Percentiles rank a stretch among this genome's conserved stretches.
Conservation (phyloP, 305 asterid species). For the Petunia hybrid region DNA sequence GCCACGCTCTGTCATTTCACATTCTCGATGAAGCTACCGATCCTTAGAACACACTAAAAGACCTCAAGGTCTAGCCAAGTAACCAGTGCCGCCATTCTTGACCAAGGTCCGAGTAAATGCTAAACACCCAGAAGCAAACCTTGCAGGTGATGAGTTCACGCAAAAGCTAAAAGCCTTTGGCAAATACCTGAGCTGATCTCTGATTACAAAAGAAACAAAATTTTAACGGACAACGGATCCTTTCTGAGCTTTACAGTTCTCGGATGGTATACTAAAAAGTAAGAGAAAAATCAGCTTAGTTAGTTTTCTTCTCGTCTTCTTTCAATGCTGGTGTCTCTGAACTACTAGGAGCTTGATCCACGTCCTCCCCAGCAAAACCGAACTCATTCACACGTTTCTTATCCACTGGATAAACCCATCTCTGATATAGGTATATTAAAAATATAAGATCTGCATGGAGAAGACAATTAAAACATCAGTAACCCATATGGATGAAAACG, state of each 20-base stretch:
- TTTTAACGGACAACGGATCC: background rate
- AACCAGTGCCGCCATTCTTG: too few relatives aligned
- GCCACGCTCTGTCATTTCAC: background rate
- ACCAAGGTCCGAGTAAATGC: slow-evolving; percentile 9
- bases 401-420: slow-evolving; percentile 93
- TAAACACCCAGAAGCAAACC: background rate
- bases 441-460: slow-evolving; percentile 87
- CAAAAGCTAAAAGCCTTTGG: background rate
- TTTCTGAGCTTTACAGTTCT: slow-evolving; percentile 24
- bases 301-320: slow-evolving; percentile 83
- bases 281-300: slow-evolving; percentile 47
- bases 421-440: slow-evolving; percentile 81
- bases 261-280: background rate
- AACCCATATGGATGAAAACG: background rate
- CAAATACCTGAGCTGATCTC: background rate
- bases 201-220: background rate
- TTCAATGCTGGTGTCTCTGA: slow-evolving; percentile 46
- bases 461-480: slow-evolving; percentile 21
- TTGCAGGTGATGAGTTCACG: background rate
- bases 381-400: slow-evolving; percentile 91
- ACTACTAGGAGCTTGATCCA: slow-evolving; percentile 50
- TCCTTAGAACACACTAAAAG: background rate
- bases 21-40: slow-evolving; percentile 18
- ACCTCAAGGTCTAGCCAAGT: too few relatives aligned
- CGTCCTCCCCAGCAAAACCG: slow-evolving; percentile 94